Conservation (phyloP, 176 grass and related monocot species). For the Rhynchospora pubera region DNA sequence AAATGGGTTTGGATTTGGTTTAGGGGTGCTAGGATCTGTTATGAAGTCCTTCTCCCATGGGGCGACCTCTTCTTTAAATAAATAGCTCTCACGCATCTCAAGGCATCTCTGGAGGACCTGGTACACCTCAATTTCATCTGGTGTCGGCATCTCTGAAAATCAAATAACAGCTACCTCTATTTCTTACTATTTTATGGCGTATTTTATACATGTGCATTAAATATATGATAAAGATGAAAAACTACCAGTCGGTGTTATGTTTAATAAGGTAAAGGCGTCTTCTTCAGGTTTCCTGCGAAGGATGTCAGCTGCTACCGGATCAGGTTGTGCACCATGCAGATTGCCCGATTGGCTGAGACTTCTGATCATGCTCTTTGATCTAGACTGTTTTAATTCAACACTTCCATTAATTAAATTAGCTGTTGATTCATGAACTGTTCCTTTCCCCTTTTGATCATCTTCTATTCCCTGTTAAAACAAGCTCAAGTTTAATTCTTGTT, state of each 20-base stretch:
- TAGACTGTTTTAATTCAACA: constrained; percentile 42
- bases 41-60: constrained; percentile 95
- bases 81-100: constrained; percentile 69
- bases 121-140: constrained; percentile 81
- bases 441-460: constrained; percentile 24
- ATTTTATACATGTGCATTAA: neutral
- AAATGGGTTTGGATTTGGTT: constrained; percentile 83
- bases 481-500: neutral
- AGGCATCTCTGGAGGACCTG: constrained; percentile 91
- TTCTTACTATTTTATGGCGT: neutral
- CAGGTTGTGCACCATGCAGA: constrained; percentile 61
- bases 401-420: constrained; percentile 40
- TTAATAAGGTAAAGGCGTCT: constrained; percentile 71
- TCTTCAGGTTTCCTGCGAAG: constrained; percentile 89
- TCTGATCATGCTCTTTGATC: constrained; percentile 75
- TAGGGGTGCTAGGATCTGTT: constrained; percentile 92
- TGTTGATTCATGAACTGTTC: constrained; percentile 23
- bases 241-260: constrained; percentile 75
- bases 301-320: constrained; percentile 92
- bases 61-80: constrained; percentile 89
- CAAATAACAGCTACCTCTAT: neutral
- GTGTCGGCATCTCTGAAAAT: constrained; percentile 56
- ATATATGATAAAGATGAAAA: constrained; percentile 8
- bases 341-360: constrained; percentile 79
- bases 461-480: constrained; percentile 1